Evolutionary conservation across 306 rosid species (phyloP).

Genomic region (Hippophae gyantsensis): DNA sequence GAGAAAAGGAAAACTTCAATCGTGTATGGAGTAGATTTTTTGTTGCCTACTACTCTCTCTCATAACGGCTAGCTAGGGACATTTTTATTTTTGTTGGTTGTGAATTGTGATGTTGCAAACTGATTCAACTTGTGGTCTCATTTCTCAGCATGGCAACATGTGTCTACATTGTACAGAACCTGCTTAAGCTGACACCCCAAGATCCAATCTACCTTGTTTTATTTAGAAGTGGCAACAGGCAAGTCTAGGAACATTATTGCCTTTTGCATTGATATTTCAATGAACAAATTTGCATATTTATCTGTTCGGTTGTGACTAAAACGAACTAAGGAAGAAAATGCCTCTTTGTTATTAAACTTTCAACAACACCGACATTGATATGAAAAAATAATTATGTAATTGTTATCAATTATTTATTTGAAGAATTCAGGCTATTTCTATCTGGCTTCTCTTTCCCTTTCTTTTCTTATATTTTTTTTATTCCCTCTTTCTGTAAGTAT

Average conservation of each 20-base stretch:
- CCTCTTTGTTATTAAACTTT: too few species aligned
- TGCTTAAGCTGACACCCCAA: conserved; percentile 48
- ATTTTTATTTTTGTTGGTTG: too few species aligned
- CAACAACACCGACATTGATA: too few species aligned
- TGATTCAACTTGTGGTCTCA: not conserved
- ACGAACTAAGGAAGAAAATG: not conserved
- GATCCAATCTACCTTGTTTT: conserved; percentile 59
- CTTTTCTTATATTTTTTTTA: too few species aligned
- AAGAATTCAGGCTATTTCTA: not conserved
- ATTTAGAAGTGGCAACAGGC: conserved; percentile 46
- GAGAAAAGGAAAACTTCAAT: not conserved
- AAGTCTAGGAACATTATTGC: conserved; percentile 25
- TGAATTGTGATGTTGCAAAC: conserved; percentile 3
- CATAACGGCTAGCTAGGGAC: too few species aligned
- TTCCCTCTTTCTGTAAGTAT: too few species aligned
- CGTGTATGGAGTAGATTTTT: not conserved
- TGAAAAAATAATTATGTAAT: not conserved
- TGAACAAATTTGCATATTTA: not conserved
- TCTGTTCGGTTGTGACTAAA: not conserved
- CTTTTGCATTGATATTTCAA: not conserved
- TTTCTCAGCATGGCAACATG: conserved; percentile 49
- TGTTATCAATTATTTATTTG: not conserved
- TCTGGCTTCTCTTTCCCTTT: too few species aligned
- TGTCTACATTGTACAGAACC: conserved; percentile 49
- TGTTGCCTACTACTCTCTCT: not conserved